phyloP scores from a whole-genome alignment of 2,329 filamentous ascomycete species.

The Aspergillus puulaauensis region DNA sequence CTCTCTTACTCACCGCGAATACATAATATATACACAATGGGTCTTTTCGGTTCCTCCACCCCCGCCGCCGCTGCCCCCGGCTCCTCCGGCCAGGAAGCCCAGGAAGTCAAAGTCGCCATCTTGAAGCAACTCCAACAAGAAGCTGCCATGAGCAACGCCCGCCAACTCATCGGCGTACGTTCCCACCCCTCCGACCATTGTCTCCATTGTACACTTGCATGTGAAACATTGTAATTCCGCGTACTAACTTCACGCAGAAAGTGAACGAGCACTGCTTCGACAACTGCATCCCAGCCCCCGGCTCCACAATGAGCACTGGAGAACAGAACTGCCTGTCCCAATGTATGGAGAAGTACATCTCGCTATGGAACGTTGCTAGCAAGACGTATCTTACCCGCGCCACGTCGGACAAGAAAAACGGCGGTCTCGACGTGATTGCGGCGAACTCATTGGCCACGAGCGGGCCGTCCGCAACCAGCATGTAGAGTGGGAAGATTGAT shows the following conservation, averaged over 20 bases:
- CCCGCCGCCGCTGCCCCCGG: slow-evolving; percentile 17
- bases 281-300: slow-evolving; percentile 69
- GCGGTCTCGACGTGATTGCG: slow-evolving; percentile 25
- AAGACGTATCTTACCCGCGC: slow-evolving; percentile 61
- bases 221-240: no score
- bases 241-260: slow-evolving; percentile 54
- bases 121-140: slow-evolving; percentile 66
- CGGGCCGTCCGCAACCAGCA: not conserved
- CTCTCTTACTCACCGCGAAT: not conserved
- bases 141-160: slow-evolving; percentile 67
- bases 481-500: slow-evolving; percentile 1
- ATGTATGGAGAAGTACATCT: slow-evolving; percentile 86
- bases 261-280: slow-evolving; percentile 81
- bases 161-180: slow-evolving; percentile 67
- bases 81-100: slow-evolving; percentile 22
- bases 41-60: slow-evolving; percentile 40
- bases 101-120: slow-evolving; percentile 53
- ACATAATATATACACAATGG: slow-evolving; percentile 27
- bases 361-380: slow-evolving; percentile 74
- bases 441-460: slow-evolving; percentile 19
- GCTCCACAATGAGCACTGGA: slow-evolving; percentile 62
- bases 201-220: not conserved
- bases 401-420: slow-evolving; percentile 59
- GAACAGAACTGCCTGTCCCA: slow-evolving; percentile 70
- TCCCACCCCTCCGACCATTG: not conserved